Percentiles rank a stretch among this genome's conserved stretches.
phyloP scores from a whole-genome alignment of 331 rosid species.

The Spiraea crenata region DNA sequence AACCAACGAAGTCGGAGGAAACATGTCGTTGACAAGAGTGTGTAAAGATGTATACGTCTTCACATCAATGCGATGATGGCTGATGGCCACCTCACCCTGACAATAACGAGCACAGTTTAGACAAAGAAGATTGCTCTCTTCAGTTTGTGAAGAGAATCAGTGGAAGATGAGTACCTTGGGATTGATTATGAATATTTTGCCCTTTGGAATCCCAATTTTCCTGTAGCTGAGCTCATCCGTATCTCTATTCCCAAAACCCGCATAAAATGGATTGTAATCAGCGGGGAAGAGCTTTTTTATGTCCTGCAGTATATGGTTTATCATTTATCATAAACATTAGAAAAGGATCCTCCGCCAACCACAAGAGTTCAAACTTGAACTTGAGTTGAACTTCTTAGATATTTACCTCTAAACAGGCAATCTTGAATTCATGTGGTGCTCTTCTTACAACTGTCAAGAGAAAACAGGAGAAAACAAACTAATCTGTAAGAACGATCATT shows the following conservation, averaged over 20 bases:
- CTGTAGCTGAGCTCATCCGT: constrained; percentile 93
- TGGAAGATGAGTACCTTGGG: constrained; percentile 67
- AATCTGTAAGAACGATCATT: constrained; percentile 21
- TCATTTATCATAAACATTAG: neutral
- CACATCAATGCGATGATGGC: constrained; percentile 64
- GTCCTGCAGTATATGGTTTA: constrained; percentile 50
- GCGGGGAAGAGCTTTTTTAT: constrained; percentile 79
- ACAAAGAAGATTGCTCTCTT: neutral
- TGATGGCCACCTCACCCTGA: constrained; percentile 94
- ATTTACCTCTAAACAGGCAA: constrained; percentile 91
- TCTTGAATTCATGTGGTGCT: constrained; percentile 98
- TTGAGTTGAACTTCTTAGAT: constrained; percentile 5
- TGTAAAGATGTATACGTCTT: constrained; percentile 85
- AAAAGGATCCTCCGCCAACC: neutral
- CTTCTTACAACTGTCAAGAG: constrained; percentile 81
- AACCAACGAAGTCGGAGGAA: constrained; percentile 78
- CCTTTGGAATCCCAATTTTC: constrained; percentile 95
- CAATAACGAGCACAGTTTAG: constrained; percentile 13
- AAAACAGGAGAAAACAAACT: constrained; percentile 23
- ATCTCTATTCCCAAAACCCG: constrained; percentile 96
- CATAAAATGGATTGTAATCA: constrained; percentile 92
- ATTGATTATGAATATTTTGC: constrained; percentile 88
- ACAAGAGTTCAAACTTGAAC: constrained; percentile 14
- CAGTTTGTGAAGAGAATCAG: constrained; percentile 3
- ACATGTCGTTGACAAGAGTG: constrained; percentile 90